Evolutionary conservation across 371 early-diverging fungal genomes (phyloP).

Genomic region (Chytridium lagenaria): DNA sequence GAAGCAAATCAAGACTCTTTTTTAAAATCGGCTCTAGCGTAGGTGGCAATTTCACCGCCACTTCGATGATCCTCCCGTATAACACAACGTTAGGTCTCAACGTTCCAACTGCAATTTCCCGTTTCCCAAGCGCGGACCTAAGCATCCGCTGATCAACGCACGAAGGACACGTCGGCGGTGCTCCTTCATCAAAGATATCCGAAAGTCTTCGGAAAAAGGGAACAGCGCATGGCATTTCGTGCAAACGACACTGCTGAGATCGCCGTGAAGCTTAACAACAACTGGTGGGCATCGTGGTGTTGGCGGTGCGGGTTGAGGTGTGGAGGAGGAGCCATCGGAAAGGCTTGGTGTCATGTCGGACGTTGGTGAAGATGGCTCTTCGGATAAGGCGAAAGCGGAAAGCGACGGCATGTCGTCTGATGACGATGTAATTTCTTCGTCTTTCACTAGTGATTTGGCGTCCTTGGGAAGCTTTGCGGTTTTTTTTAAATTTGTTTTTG

Average conservation of each 20-base stretch:
- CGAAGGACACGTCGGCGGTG: constrained; percentile 77
- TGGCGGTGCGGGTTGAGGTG: constrained; percentile 5
- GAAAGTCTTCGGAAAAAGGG: constrained; percentile 63
- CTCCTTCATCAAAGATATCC: constrained; percentile 70
- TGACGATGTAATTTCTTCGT: neutral
- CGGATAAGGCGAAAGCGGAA: neutral
- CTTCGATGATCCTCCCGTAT: constrained; percentile 96
- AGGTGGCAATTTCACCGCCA: constrained; percentile 76
- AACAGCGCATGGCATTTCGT: constrained; percentile 74
- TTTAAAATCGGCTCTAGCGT: constrained; percentile 70
- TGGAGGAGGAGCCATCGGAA: neutral
- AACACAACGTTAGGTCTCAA: constrained; percentile 96
- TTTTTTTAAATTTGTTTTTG: neutral
- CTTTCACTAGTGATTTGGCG: no score
- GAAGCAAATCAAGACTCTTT: constrained; percentile 82
- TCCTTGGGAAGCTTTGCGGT: no score
- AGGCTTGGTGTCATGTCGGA: constrained; percentile 25
- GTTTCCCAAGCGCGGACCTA: constrained; percentile 74
- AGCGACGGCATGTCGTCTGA: neutral
- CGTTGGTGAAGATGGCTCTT: neutral
- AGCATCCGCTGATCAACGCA: constrained; percentile 67
- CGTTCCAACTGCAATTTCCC: constrained; percentile 78
- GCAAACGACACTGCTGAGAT: constrained; percentile 83
- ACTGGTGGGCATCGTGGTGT: constrained; percentile 16
- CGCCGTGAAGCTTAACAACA: constrained; percentile 93